Conservation (phyloP, 1,284 basidiomycete genomes). For the Marasmius oreades region DNA sequence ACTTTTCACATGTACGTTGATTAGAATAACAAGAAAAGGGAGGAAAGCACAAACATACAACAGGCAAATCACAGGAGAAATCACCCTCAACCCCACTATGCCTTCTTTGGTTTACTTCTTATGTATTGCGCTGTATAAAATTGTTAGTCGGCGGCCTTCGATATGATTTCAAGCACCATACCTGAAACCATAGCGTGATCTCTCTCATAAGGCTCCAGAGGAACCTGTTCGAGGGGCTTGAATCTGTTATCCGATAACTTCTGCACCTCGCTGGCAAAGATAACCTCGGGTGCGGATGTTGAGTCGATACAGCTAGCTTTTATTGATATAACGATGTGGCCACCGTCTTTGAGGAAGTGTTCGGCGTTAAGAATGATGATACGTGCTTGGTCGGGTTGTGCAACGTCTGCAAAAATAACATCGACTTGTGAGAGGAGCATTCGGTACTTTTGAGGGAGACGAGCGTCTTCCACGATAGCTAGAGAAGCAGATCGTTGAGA, state of each 20-base stretch:
- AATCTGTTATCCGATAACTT: constrained; percentile 78
- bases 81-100: not conserved
- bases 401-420: constrained; percentile 97
- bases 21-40: not conserved
- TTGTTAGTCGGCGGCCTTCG: not conserved
- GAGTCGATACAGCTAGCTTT: constrained; percentile 99
- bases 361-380: constrained; percentile 93
- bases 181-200: constrained; percentile 84
- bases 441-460: constrained; percentile 91
- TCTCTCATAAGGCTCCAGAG: constrained; percentile 81
- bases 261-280: constrained; percentile 90
- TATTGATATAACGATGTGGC: constrained; percentile 95
- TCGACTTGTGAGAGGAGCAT: constrained; percentile 94
- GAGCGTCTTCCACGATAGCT: constrained; percentile 98
- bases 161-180: constrained; percentile 21
- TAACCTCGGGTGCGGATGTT: constrained; percentile 84
- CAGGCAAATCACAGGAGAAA: not conserved
- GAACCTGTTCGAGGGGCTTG: constrained; percentile 94
- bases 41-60: not conserved
- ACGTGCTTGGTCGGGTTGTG: constrained; percentile 97
- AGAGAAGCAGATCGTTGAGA: constrained; percentile 3
- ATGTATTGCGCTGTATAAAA: not conserved
- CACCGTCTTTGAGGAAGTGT: constrained; percentile 94
- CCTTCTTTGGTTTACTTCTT: constrained; percentile 3
- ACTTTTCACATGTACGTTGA: not conserved